Evolutionary conservation across 2,329 filamentous ascomycete species (phyloP).

Genomic region (Hypoxylon sp.): DNA sequence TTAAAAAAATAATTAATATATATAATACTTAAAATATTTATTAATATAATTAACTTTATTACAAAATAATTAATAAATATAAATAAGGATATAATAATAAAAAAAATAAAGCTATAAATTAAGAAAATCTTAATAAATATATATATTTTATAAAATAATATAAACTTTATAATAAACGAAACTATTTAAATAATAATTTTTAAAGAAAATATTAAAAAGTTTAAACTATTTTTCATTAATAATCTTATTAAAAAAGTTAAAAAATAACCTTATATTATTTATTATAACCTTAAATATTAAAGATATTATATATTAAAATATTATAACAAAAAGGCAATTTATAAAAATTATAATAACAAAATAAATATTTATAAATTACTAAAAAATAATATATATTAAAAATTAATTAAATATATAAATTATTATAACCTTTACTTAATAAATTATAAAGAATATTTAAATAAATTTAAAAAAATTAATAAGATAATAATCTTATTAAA

Average conservation of each 20-base stretch:
- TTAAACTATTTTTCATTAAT: slow-evolving; percentile 20
- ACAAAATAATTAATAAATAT: slow-evolving; percentile 3
- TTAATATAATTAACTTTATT: slow-evolving; percentile 17
- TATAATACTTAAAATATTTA: slow-evolving; percentile 16
- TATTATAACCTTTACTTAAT: slow-evolving; percentile 10
- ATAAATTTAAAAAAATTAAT: slow-evolving; percentile 9
- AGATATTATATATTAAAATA: slow-evolving; percentile 19
- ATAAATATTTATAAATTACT: slow-evolving; percentile 15
- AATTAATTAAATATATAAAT: slow-evolving; percentile 15
- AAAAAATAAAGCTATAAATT: slow-evolving; percentile 7
- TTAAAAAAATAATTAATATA: not conserved
- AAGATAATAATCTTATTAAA: slow-evolving; percentile 3
- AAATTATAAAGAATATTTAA: slow-evolving; percentile 16
- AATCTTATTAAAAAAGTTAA: slow-evolving; percentile 9
- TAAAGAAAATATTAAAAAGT: slow-evolving; percentile 9
- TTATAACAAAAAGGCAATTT: slow-evolving; percentile 16
- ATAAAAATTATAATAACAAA: slow-evolving; percentile 18
- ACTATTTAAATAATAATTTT: slow-evolving; percentile 16
- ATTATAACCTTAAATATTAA: slow-evolving; percentile 12
- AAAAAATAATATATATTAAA: slow-evolving; percentile 1
- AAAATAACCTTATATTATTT: slow-evolving; percentile 18
- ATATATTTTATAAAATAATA: slow-evolving; percentile 3
- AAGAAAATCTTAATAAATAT: slow-evolving; percentile 10
- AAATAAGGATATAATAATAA: slow-evolving; percentile 7
- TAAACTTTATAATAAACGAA: not conserved